Evolutionary conservation across 2,329 filamentous ascomycete genomes (phyloP).

Genomic region (Spiromastix sp.): DNA sequence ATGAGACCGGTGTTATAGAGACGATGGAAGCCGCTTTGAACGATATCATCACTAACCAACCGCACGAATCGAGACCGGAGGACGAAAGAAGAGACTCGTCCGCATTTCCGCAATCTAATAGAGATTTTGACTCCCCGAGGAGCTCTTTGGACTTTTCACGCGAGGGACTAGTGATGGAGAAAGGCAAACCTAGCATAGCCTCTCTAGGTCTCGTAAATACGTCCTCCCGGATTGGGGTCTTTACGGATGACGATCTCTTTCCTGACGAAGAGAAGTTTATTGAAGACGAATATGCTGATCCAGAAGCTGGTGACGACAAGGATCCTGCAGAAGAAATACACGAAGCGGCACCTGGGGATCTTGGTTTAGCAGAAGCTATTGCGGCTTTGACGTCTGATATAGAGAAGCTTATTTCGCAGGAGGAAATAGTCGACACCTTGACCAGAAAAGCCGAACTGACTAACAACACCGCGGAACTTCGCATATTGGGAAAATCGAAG

Average conservation of each 20-base stretch:
- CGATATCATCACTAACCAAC: conserved; percentile 78
- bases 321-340: conserved; percentile 74
- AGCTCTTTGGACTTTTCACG: conserved; percentile 51
- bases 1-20: conserved; percentile 73
- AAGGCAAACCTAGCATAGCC: conserved; percentile 72
- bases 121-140: conserved; percentile 51
- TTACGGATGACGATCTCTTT: conserved; percentile 87
- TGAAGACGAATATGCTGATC: conserved; percentile 75
- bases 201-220: conserved; percentile 85
- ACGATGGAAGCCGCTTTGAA: conserved; percentile 88
- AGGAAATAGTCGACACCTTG: conserved; percentile 81
- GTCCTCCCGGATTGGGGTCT: conserved; percentile 80
- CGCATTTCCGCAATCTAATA: conserved; percentile 35
- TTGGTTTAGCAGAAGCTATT: conserved; percentile 89
- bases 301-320: conserved; percentile 45
- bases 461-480: conserved; percentile 87
- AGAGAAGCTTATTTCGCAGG: conserved; percentile 75
- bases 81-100: conserved; percentile 26
- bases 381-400: conserved; percentile 80
- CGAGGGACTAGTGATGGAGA: conserved; percentile 34
- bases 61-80: conserved; percentile 49
- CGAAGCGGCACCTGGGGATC: conserved; percentile 85
- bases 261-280: conserved; percentile 76
- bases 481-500: conserved; percentile 88
- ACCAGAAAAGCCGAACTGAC: conserved; percentile 92